A percentile compares a stretch with the other conserved stretches of the same genome.
phyloP scores from a whole-genome alignment of 306 rosid species.

The Acacia acuminata region DNA sequence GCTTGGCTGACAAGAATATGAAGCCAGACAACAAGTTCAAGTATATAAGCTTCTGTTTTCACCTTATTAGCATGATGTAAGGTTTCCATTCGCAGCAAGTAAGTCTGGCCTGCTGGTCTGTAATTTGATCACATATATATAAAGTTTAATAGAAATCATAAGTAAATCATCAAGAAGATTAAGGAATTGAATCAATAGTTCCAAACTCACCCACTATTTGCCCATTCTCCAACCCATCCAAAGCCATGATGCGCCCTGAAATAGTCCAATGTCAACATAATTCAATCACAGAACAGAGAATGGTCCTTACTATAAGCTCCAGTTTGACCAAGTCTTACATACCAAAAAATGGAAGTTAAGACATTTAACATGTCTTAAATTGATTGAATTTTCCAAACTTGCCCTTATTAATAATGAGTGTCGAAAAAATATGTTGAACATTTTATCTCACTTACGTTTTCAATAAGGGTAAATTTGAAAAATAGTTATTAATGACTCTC shows the following conservation, averaged over 20 bases:
- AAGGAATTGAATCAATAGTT: constrained; percentile 16
- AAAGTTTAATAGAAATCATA: constrained; percentile 16
- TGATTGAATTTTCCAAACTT: no score
- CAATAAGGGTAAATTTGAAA: no score
- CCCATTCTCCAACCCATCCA: constrained; percentile 99
- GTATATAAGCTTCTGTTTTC: constrained; percentile 77
- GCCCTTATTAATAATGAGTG: no score
- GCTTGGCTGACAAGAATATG: constrained; percentile 83
- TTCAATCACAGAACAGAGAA: background rate
- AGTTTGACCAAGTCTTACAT: no score
- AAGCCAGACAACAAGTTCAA: constrained; percentile 89
- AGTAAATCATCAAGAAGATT: constrained; percentile 12
- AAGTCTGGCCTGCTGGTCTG: constrained; percentile 67
- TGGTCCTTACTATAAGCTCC: no score
- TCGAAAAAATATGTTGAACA: no score
- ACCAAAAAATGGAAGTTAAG: no score
- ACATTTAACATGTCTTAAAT: no score
- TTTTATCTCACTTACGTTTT: no score
- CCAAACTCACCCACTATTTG: constrained; percentile 82
- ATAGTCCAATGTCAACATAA: constrained; percentile 22
- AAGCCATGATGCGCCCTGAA: constrained; percentile 94
- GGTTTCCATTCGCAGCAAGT: constrained; percentile 79
- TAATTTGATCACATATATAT: constrained; percentile 64
- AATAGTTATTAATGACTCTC: no score
- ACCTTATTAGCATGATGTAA: constrained; percentile 90